Base-by-base conservation (phyloP, 768 basidiomycete genomes). In the Russula vinacea region DNA sequence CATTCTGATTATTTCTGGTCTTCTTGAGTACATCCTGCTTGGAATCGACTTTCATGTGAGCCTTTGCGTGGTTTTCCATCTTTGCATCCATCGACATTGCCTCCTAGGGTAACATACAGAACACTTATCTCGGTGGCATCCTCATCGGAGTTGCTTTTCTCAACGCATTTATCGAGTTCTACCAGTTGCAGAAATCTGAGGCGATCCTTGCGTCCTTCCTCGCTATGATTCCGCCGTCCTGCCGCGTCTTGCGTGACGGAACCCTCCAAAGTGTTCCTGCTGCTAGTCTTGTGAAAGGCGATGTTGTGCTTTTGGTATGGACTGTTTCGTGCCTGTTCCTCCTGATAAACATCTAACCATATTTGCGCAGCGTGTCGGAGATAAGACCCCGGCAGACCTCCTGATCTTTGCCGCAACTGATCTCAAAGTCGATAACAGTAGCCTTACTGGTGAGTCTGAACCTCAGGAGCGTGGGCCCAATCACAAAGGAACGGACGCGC, bases 211-310 rank as follows among this genome's bases (percentile, higher is more conserved):
- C 86, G 5, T 85, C 84, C 2, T 88, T 88, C 76, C 76, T 88
- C 39, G 87, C 87, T 11, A 84, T 88, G 84, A 88, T 88, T 56
- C 87, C 87, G 17, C 87, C 87, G 0, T 78, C 84, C 9, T 87
- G 84, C 70, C 84, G 80, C 47, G 85, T 84, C 32, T 75, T 88
- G 57, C 82, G 87, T 49, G 83, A 84, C 62, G 81, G 82, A 0
- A 76, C 79, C 2, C 80, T 88, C 59, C 70, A 73, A 35, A 79
- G 80, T 5, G 79, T 86, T 54, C 82, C 85, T 44, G 87, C 86
- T 9, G 80, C 83, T 5, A 80, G 82, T 33, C 76, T 88, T 1
- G 87, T 88, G 35, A 85, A 82, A 68, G 87, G 87, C 29, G 87
- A 88, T 70, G 69, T 88, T 51, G 86, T 88, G 3, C 76, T 87